phyloP scores from a whole-genome alignment of 805 yeast species.

The Monosporozyma siamensis region DNA sequence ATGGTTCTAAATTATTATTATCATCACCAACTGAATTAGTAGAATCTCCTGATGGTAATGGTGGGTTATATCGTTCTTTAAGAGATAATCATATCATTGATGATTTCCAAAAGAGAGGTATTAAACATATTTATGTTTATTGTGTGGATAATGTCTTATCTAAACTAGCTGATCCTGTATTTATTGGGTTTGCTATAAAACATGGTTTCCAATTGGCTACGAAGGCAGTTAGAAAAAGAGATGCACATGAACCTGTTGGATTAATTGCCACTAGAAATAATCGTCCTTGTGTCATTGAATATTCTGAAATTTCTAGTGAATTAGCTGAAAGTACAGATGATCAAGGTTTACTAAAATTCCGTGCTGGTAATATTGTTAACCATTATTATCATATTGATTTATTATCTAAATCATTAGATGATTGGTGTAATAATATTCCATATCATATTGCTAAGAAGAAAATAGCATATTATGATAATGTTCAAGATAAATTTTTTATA shows the following conservation, averaged over 20 bases:
- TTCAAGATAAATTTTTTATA: conserved; percentile 38
- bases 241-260: conserved; percentile 84
- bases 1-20: conserved; percentile 63
- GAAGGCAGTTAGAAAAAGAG: conserved; percentile 88
- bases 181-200: conserved; percentile 70
- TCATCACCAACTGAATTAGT: conserved; percentile 48
- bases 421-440: conserved; percentile 73
- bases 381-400: conserved; percentile 87
- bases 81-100: conserved; percentile 50
- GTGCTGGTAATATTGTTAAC: conserved; percentile 96
- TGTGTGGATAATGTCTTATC: conserved; percentile 94
- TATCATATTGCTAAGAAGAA: conserved; percentile 92
- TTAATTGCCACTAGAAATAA: conserved; percentile 64
- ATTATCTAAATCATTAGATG: conserved; percentile 46
- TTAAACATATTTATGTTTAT: conserved; percentile 89
- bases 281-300: conserved; percentile 86
- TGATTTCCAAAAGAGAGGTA: conserved; percentile 58
- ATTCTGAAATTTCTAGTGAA: conserved; percentile 76
- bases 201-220: conserved; percentile 71
- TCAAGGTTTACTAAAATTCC: conserved; percentile 53
- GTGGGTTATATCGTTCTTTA: conserved; percentile 88
- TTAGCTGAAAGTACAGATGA: conserved; percentile 59
- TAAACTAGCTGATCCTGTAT: conserved; percentile 83
- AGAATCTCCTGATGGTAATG: conserved; percentile 96
- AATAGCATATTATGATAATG: conserved; percentile 50